Evolutionary conservation across 345 rosid genomes (phyloP).

Genomic region (Dimocarpus longan): DNA sequence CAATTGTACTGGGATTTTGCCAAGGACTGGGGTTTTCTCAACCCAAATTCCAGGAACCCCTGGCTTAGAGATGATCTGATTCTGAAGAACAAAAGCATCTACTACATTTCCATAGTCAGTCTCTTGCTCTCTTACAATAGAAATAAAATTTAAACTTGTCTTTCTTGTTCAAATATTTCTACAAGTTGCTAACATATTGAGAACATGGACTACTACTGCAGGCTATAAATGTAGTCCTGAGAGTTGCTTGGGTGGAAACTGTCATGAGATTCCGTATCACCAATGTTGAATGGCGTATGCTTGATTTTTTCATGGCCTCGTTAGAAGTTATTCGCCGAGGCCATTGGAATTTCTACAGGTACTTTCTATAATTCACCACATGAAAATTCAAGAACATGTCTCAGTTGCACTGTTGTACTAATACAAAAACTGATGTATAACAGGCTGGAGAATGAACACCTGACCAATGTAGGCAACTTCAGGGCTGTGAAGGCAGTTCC

Average conservation of each 20-base stretch:
- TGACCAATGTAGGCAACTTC: slow-evolving; percentile 82
- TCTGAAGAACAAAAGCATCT: slow-evolving; percentile 67
- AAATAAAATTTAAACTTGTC: background rate
- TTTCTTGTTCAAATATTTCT: slow-evolving; percentile 10
- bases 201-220: slow-evolving; percentile 28
- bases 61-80: slow-evolving; percentile 90
- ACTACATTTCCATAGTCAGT: slow-evolving; percentile 83
- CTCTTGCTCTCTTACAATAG: background rate
- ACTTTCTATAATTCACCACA: slow-evolving; percentile 5
- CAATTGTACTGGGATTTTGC: slow-evolving; percentile 98
- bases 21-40: slow-evolving; percentile 88
- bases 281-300: slow-evolving; percentile 55
- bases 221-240: slow-evolving; percentile 74
- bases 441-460: slow-evolving; percentile 94
- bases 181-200: slow-evolving; percentile 5
- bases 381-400: background rate
- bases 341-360: slow-evolving; percentile 99
- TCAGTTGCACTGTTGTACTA: background rate
- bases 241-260: slow-evolving; percentile 87
- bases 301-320: slow-evolving; percentile 87
- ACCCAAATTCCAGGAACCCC: slow-evolving; percentile 65
- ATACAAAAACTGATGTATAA: background rate
- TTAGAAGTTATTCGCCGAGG: slow-evolving; percentile 90
- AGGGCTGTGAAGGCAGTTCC: slow-evolving; percentile 93
- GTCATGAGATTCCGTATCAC: slow-evolving; percentile 57